Percentiles rank a stretch among this genome's conserved stretches.
Evolutionary conservation across 441 rosid species (phyloP).

Genomic region (Pelargonium australe): DNA sequence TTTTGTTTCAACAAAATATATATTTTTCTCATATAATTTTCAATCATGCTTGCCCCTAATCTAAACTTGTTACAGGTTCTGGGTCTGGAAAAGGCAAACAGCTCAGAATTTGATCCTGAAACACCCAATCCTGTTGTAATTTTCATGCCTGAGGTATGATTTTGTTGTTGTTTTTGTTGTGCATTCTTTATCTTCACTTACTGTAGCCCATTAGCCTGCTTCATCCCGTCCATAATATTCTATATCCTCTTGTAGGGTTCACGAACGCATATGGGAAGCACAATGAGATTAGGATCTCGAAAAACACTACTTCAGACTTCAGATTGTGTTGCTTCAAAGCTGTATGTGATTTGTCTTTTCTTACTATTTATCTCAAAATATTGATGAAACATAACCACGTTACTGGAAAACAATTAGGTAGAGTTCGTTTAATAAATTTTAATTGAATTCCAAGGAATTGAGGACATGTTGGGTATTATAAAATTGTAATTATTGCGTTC

Average conservation of each 20-base stretch:
- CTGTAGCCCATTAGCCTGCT: background rate
- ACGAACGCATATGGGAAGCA: constrained; percentile 78
- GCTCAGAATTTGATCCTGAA: constrained; percentile 53
- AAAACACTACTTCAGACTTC: constrained; percentile 48
- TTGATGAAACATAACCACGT: background rate
- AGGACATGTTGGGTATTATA: no score
- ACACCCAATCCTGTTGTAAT: constrained; percentile 56
- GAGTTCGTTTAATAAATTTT: no score
- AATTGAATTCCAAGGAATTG: no score
- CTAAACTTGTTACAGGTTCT: constrained; percentile 43
- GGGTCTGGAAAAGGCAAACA: constrained; percentile 57
- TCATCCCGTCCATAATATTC: constrained; percentile 6
- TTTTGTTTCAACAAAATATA: constrained; percentile 12
- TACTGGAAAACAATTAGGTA: constrained; percentile 9
- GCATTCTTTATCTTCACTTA: background rate
- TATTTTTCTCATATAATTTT: constrained; percentile 12
- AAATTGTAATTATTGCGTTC: no score
- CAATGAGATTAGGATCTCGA: constrained; percentile 75
- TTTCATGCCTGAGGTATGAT: constrained; percentile 67
- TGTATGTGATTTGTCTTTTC: constrained; percentile 25
- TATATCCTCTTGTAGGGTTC: constrained; percentile 42
- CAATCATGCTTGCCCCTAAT: constrained; percentile 1
- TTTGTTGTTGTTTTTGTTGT: background rate
- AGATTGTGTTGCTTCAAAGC: constrained; percentile 56
- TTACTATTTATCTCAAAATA: constrained; percentile 1